These are phyloP conservation scores for Paraconiothyrium brasiliense DNA, from an alignment of 2,329 filamentous ascomycete genomes.

Conservation along the genomic window DNA sequence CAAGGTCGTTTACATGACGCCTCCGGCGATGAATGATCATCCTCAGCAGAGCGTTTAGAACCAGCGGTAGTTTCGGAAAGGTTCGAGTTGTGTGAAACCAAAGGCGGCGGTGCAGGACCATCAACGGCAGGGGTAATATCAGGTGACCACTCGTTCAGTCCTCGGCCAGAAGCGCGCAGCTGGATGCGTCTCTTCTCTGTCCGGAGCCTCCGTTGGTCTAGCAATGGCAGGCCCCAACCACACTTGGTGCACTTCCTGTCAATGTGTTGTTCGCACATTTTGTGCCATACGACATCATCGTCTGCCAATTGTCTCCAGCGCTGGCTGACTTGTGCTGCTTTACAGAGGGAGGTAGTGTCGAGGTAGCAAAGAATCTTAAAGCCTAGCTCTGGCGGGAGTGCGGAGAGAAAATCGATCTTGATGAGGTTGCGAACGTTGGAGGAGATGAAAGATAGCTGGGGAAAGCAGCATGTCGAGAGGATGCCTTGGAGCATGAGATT, in stretches of 20 bases:
- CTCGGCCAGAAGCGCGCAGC: constrained; percentile 69
- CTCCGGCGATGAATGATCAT: constrained; percentile 36
- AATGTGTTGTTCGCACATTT: constrained; percentile 98
- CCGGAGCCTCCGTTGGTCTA: constrained; percentile 87
- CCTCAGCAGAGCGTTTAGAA: constrained; percentile 43
- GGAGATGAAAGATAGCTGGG: constrained; percentile 92
- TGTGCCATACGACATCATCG: constrained; percentile 97
- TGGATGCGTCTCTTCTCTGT: constrained; percentile 89
- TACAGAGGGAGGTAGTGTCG: constrained; percentile 93
- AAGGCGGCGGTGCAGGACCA: constrained; percentile 20
- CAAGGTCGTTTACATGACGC: constrained; percentile 47
- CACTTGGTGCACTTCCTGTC: constrained; percentile 94
- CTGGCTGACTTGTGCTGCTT: constrained; percentile 91
- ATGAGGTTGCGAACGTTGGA: constrained; percentile 92
- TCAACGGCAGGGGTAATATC: constrained; percentile 60
- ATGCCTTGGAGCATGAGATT: constrained; percentile 97
- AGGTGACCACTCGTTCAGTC: constrained; percentile 63
- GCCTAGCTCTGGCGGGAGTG: constrained; percentile 87
- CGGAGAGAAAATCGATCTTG: constrained; percentile 94
- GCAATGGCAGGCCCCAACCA: constrained; percentile 89
- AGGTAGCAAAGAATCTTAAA: constrained; percentile 94
- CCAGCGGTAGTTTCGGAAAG: constrained; percentile 27
- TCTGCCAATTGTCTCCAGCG: constrained; percentile 92
- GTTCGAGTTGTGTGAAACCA: constrained; percentile 22
- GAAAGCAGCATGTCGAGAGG: constrained; percentile 95